Percentiles rank a stretch among this genome's conserved stretches.
These are phyloP conservation scores for Chenopodium suecicum DNA, from an alignment of 148 eudicot species.

Conservation along the genomic window DNA sequence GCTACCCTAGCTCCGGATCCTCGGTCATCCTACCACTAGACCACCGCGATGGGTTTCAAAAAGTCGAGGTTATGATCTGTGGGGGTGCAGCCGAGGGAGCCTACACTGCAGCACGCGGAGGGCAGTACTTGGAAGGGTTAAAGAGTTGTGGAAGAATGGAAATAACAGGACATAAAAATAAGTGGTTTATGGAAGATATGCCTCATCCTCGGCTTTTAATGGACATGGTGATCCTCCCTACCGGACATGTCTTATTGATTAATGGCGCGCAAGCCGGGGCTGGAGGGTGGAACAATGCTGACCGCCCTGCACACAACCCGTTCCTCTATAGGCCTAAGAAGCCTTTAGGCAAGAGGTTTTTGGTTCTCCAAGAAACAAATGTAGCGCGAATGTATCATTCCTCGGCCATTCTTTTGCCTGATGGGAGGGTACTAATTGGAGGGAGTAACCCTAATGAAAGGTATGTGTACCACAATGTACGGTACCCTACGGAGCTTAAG, in stretches of 20 bases:
- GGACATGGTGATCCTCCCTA: slow-evolving; percentile 67
- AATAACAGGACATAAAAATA: slow-evolving; percentile 43
- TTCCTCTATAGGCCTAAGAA: slow-evolving; percentile 45
- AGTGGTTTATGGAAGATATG: slow-evolving; percentile 66
- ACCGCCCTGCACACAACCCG: slow-evolving; percentile 42
- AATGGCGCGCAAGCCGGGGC: slow-evolving; percentile 54
- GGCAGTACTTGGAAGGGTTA: slow-evolving; percentile 32
- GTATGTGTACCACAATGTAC: slow-evolving; percentile 40
- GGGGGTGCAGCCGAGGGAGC: slow-evolving; percentile 59
- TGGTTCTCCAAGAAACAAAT: slow-evolving; percentile 34
- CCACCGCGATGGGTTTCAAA: slow-evolving; percentile 33
- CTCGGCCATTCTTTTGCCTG: slow-evolving; percentile 55
- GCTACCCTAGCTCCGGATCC: slow-evolving; percentile 57
- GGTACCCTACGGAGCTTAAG: slow-evolving; percentile 60
- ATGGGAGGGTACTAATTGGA: slow-evolving; percentile 53
- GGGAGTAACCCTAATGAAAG: slow-evolving; percentile 54
- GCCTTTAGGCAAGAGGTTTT: slow-evolving; percentile 35
- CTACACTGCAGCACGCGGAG: slow-evolving; percentile 29
- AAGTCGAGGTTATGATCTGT: slow-evolving; percentile 61
- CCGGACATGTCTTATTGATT: slow-evolving; percentile 47
- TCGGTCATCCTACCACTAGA: slow-evolving; percentile 56
- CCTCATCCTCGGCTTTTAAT: slow-evolving; percentile 44
- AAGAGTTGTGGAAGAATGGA: slow-evolving; percentile 57
- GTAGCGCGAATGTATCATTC: slow-evolving; percentile 68
- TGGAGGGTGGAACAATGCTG: slow-evolving; percentile 45